These are phyloP conservation scores for Calvatia gigantea DNA, from an alignment of 768 basidiomycete species.

Conservation along the genomic window DNA sequence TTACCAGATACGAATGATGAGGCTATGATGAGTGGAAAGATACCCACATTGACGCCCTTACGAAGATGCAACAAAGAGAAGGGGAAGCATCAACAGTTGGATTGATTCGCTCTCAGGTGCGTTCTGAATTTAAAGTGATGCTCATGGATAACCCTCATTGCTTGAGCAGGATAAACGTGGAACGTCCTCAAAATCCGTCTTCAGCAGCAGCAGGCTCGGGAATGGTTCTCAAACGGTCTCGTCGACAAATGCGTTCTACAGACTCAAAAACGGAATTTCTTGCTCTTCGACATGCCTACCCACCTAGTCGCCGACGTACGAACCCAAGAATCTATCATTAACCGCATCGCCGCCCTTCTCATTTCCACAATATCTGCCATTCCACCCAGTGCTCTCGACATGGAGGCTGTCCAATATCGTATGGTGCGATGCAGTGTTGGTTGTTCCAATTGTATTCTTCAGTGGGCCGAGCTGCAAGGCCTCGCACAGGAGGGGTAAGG, in stretches of 20 bases:
- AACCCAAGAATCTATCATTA: slow-evolving; percentile 81
- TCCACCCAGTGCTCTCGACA: slow-evolving; percentile 68
- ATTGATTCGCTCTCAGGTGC: slow-evolving; percentile 91
- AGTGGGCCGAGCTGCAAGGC: too few species aligned
- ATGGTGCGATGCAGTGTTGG: too few species aligned
- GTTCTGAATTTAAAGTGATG: slow-evolving; percentile 23
- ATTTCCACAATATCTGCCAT: slow-evolving; percentile 81
- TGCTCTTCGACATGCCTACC: slow-evolving; percentile 99
- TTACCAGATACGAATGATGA: too few species aligned
- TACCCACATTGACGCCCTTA: too few species aligned
- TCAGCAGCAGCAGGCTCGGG: slow-evolving; percentile 97
- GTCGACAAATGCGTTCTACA: slow-evolving; percentile 99
- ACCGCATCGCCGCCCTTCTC: slow-evolving; percentile 71
- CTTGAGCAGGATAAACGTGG: slow-evolving; percentile 88
- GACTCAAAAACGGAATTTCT: slow-evolving; percentile 97
- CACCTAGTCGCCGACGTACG: slow-evolving; percentile 95
- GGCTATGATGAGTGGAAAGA: too few species aligned
- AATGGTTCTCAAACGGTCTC: slow-evolving; percentile 93
- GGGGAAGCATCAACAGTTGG: slow-evolving; percentile 86
- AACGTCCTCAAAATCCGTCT: slow-evolving; percentile 99
- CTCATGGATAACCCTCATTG: not conserved
- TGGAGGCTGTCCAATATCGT: slow-evolving; percentile 79
- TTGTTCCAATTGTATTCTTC: too few species aligned
- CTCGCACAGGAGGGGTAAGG: too few species aligned
- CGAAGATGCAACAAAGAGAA: slow-evolving; percentile 80